A percentile compares a stretch with the other conserved stretches of the same genome.
These are phyloP conservation scores for Rutstroemia sp. DNA, from an alignment of 2,329 filamentous ascomycete genomes.

Conservation along the genomic window DNA sequence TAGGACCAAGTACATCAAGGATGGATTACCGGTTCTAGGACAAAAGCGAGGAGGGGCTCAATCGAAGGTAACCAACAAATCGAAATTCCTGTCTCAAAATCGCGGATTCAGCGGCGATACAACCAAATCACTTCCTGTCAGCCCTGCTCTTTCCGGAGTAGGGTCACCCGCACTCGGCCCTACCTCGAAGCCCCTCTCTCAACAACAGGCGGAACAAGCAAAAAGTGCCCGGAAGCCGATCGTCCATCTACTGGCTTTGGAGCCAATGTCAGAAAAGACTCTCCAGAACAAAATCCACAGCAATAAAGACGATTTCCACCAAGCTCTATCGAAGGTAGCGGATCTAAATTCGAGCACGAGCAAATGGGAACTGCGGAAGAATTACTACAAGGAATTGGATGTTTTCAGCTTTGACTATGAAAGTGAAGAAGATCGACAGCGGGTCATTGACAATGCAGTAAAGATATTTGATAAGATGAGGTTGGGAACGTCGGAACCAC, in stretches of 20 bases:
- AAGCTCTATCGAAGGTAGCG: slow-evolving; percentile 51
- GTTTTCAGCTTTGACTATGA: slow-evolving; percentile 55
- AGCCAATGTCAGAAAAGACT: slow-evolving; percentile 42
- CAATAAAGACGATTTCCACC: slow-evolving; percentile 43
- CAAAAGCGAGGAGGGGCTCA: slow-evolving; percentile 16
- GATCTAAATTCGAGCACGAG: slow-evolving; percentile 39
- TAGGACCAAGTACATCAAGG: slow-evolving; percentile 35
- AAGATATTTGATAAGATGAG: slow-evolving; percentile 52
- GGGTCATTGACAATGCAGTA: slow-evolving; percentile 54
- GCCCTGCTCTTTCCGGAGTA: slow-evolving; percentile 47
- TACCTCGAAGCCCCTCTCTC: slow-evolving; percentile 42
- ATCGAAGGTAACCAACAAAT: slow-evolving; percentile 20
- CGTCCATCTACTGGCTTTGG: slow-evolving; percentile 53
- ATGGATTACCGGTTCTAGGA: slow-evolving; percentile 18
- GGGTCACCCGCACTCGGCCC: slow-evolving; percentile 46
- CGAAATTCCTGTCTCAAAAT: slow-evolving; percentile 21
- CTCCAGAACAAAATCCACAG: slow-evolving; percentile 45
- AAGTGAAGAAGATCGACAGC: slow-evolving; percentile 46
- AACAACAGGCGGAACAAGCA: slow-evolving; percentile 44
- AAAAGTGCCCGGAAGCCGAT: slow-evolving; percentile 46
- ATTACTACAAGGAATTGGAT: slow-evolving; percentile 56
- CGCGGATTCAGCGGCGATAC: slow-evolving; percentile 19
- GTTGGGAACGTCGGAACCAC: slow-evolving; percentile 45
- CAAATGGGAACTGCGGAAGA: slow-evolving; percentile 49
- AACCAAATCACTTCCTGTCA: slow-evolving; percentile 40